phyloP scores from a whole-genome alignment of 331 rosid species.

The Quercus lobata region DNA sequence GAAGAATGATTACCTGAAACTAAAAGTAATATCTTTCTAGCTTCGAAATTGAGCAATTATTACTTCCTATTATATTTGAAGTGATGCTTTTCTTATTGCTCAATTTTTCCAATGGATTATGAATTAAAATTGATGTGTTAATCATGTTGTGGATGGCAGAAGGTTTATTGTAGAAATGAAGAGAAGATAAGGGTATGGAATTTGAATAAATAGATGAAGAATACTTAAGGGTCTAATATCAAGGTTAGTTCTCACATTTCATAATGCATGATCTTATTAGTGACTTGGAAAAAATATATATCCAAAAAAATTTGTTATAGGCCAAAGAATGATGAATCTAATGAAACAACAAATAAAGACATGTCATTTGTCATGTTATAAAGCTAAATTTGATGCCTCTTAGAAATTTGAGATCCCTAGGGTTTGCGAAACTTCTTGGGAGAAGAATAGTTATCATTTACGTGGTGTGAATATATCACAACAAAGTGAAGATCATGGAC shows the following conservation, averaged over 20 bases:
- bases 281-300: conserved; percentile 16
- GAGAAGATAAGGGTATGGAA: background rate
- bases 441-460: background rate
- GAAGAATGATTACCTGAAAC: background rate
- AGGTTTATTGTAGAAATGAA: background rate
- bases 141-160: conserved; percentile 14
- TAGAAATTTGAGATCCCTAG: background rate
- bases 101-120: background rate
- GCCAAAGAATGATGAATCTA: background rate
- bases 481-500: background rate
- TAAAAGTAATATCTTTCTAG: conserved; percentile 1
- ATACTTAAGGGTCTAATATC: background rate
- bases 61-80: background rate
- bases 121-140: conserved; percentile 3
- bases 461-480: too few species aligned
- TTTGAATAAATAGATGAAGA: too few species aligned
- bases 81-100: too few species aligned
- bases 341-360: background rate
- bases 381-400: background rate
- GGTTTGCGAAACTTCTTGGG: background rate
- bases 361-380: background rate
- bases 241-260: background rate
- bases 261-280: conserved; percentile 20
- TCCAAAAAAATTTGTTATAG: background rate
- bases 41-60: conserved; percentile 5